Evolutionary conservation across 768 basidiomycete genomes (phyloP).

Genomic region (Mycena filopes): DNA sequence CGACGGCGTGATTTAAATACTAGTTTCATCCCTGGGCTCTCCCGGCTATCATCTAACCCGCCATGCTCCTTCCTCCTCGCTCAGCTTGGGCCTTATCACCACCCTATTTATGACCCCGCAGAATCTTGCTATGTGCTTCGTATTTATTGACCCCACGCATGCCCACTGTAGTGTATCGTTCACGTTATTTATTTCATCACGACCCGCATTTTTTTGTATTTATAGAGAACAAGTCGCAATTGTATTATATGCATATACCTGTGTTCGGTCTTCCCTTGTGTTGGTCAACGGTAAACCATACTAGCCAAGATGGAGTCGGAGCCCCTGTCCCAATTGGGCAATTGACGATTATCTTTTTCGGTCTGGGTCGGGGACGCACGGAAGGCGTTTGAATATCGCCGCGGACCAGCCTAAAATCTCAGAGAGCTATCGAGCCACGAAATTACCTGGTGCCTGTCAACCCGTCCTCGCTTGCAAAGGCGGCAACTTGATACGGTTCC

Average conservation of each 20-base stretch:
- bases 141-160: constrained; percentile 11
- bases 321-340: constrained; percentile 7
- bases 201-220: constrained; percentile 3
- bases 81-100: neutral
- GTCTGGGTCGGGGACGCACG: too few relatives aligned
- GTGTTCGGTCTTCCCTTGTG: neutral
- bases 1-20: neutral
- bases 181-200: constrained; percentile 6
- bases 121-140: neutral
- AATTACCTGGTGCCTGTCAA: too few relatives aligned
- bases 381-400: too few relatives aligned
- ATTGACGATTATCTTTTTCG: neutral
- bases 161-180: neutral
- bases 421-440: too few relatives aligned
- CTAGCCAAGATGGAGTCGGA: neutral
- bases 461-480: too few relatives aligned
- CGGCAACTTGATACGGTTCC: too few relatives aligned
- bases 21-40: constrained; percentile 16
- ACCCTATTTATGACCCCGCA: constrained; percentile 7
- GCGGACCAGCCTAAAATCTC: too few relatives aligned
- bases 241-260: neutral
- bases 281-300: neutral
- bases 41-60: neutral
- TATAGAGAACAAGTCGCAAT: neutral
- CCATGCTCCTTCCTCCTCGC: neutral